Base-by-base conservation (phyloP, 352 stramenopile genomes). In the Phytophthora sansomeana region DNA sequence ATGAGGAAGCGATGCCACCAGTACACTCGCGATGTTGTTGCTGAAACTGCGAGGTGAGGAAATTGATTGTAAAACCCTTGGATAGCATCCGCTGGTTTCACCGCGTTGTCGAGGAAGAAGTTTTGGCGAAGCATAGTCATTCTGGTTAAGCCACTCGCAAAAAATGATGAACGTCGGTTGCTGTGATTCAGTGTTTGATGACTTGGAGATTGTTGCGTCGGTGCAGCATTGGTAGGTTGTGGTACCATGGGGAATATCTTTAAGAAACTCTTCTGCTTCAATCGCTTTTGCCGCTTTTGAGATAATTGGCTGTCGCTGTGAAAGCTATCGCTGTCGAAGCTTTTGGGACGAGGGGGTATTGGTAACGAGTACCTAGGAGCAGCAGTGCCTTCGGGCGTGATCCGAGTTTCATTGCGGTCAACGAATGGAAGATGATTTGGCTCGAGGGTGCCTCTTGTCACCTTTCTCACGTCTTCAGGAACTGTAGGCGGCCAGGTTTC, bases 61-160 rank as follows among this genome's bases (percentile, higher is more conserved):
- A 85, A 72, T 26, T 80, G 71, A 11, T 90, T 72, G 19, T 89
- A 89, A 28, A 84, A 90, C 2, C 81, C 77, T 17, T 81, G 75
- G 29, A 90, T 88, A 16, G 64, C 75, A 39, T 89, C 81, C 1
- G 67, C 10, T 28, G 55, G 59, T 19, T 69, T 69, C 0, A 64
- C 47, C 11, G 74, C 47, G 13, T 67, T 69, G 2, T 75, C 64
- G n/a, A 60, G 74, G 16, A 80, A 81, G 39, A 85, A 74, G 11
- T 69, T 83, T 2, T 58, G 55, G 13, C 75, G 77, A 24, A 83
- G 48, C 17, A 57, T 41, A 9, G 69, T 59, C 2, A 85, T 26
- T 54, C 50, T 43, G 56, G 67, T 77, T 6, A 72, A 67, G 4
- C 59, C 56, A 1, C 13, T 50, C 6, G 48, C 28, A 32, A 74